These are phyloP conservation scores for Lantana camara DNA, from an alignment of 257 asterid species.

Conservation along the genomic window DNA sequence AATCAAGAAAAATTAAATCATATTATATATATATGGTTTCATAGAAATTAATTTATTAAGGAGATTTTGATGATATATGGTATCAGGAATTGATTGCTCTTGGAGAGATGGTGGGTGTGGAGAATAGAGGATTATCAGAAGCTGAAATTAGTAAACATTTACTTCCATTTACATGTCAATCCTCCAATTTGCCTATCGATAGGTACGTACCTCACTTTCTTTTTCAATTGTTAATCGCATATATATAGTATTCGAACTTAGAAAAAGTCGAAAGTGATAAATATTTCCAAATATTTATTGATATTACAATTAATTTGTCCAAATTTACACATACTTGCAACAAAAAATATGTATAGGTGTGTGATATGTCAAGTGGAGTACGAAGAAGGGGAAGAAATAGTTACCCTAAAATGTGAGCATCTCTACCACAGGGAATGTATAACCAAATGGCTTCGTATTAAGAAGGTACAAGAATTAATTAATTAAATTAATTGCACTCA, in stretches of 20 bases:
- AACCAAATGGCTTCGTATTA: constrained; percentile 58
- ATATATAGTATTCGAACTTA: no score
- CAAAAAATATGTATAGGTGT: constrained; percentile 52
- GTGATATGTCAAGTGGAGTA: constrained; percentile 72
- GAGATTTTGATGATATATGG: neutral
- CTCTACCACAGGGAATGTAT: constrained; percentile 57
- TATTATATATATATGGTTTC: no score
- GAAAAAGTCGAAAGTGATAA: no score
- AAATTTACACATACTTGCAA: neutral
- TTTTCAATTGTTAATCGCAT: no score
- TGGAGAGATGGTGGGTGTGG: constrained; percentile 70
- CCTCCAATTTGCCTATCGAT: constrained; percentile 42
- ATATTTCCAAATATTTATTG: no score
- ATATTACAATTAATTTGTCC: neutral
- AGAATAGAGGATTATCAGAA: constrained; percentile 59
- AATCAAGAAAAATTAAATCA: neutral
- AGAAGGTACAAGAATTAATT: no score
- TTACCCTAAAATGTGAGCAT: constrained; percentile 51
- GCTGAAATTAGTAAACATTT: constrained; percentile 45
- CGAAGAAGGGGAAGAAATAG: constrained; percentile 58
- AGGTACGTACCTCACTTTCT: constrained; percentile 33
- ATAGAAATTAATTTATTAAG: no score
- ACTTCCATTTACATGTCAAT: constrained; percentile 43
- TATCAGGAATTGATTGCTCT: constrained; percentile 64
- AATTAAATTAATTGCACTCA: neutral